These are phyloP conservation scores for Starmerella asiatica DNA, from an alignment of 805 yeast genomes.

Conservation along the genomic window DNA sequence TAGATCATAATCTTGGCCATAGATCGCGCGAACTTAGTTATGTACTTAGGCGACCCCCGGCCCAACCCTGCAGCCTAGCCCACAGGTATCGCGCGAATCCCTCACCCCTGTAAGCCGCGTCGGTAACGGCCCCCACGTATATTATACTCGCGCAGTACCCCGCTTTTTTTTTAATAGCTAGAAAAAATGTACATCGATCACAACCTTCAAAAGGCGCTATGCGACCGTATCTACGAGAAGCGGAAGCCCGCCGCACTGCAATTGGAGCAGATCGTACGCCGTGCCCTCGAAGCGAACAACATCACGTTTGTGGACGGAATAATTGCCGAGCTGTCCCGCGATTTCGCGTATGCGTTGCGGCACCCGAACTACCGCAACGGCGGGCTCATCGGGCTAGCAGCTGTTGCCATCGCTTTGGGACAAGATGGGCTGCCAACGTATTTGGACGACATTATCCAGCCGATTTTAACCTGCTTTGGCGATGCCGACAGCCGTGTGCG, in stretches of 20 bases:
- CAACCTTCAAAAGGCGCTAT: conserved; percentile 50
- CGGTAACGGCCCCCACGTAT: too few species aligned
- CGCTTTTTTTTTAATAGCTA: too few species aligned
- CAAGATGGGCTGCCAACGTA: conserved; percentile 66
- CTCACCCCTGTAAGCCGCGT: too few species aligned
- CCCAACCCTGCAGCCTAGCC: too few species aligned
- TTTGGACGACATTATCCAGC: conserved; percentile 74
- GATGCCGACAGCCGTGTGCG: conserved; percentile 96
- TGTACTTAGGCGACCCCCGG: too few species aligned
- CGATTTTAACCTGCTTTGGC: conserved; percentile 88
- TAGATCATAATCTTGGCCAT: too few species aligned
- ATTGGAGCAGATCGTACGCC: conserved; percentile 59
- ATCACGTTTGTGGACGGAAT: conserved; percentile 43
- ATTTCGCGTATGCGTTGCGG: conserved; percentile 70
- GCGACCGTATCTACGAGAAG: conserved; percentile 63
- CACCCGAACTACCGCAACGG: conserved; percentile 86
- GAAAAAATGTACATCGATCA: conserved; percentile 38
- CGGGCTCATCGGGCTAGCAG: conserved; percentile 89
- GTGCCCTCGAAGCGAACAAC: conserved; percentile 48
- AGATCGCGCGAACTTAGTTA: too few species aligned
- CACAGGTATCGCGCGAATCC: too few species aligned
- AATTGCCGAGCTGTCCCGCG: conserved; percentile 62
- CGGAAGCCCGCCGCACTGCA: conserved; percentile 59
- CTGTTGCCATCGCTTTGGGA: conserved; percentile 88
- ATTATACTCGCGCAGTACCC: too few species aligned